A percentile compares a stretch with the other conserved stretches of the same genome.
Conservation (phyloP, 129 eudicot genomes). For the Oenanthe sinensis region DNA sequence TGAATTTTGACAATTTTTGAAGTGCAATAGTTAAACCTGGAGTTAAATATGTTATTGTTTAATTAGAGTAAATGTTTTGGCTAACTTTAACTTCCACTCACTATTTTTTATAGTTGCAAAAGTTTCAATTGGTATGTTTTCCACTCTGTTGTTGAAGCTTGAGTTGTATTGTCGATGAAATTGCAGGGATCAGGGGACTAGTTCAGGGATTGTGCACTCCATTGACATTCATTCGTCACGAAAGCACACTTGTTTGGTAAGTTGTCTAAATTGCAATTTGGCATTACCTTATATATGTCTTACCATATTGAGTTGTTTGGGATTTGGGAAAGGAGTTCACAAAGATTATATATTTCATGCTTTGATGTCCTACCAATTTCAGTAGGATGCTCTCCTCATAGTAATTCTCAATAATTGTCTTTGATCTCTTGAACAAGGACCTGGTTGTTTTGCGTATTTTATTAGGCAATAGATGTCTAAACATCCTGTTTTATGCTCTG, state of each 20-base stretch:
- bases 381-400: neutral
- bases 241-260: conserved; percentile 85
- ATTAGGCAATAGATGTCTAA: neutral
- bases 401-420: neutral
- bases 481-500: neutral
- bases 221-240: conserved; percentile 88
- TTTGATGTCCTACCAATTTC: too few relatives aligned
- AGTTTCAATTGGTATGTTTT: neutral
- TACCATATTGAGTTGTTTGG: neutral
- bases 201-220: conserved; percentile 79
- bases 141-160: neutral
- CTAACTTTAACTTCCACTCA: neutral
- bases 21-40: neutral
- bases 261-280: conserved; percentile 15
- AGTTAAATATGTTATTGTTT: neutral
- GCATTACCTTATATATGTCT: neutral
- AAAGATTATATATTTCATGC: neutral
- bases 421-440: neutral
- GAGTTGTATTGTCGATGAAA: conserved; percentile 6
- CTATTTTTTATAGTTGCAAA: neutral
- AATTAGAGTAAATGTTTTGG: neutral
- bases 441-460: neutral
- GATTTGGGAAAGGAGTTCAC: neutral
- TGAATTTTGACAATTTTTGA: neutral
- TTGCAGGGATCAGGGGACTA: conserved; percentile 52